Evolutionary conservation across 257 asterid genomes (phyloP).

Genomic region (Solanum clarkiae): DNA sequence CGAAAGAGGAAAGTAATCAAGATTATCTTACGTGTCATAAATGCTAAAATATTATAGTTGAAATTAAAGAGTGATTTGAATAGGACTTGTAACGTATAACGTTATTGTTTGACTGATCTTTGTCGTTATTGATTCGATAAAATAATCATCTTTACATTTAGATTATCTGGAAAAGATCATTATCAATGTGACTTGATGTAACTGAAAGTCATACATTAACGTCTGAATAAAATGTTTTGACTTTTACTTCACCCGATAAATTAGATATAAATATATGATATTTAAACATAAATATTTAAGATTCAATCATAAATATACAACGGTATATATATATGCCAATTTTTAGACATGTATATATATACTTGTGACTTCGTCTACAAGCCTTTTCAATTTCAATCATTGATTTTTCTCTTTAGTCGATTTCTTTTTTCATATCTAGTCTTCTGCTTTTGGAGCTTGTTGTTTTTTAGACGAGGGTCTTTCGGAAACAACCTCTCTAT

Average conservation of each 20-base stretch:
- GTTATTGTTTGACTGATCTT: not conserved
- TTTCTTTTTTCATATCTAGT: no score
- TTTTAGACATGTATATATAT: not conserved
- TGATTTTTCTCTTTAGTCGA: no score
- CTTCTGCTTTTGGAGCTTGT: no score
- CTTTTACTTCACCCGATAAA: not conserved
- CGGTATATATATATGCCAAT: not conserved
- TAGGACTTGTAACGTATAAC: no score
- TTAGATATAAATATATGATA: not conserved
- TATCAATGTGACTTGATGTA: not conserved
- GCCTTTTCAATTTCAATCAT: not conserved
- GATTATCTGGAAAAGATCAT: not conserved
- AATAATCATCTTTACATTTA: not conserved
- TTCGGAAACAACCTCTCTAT: no score
- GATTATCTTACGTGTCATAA: no score
- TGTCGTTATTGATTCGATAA: not conserved
- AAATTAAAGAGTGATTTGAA: no score
- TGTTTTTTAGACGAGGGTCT: no score
- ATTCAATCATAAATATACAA: not conserved
- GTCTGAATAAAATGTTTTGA: not conserved
- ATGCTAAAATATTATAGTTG: no score
- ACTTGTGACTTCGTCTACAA: not conserved
- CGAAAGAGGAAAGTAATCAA: no score
- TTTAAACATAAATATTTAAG: not conserved
- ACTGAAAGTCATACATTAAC: not conserved